Evolutionary conservation across 106 monocot species (phyloP), one percentile per base, ranked within the genome.

Genomic region (Agapanthus africanus): DNA sequence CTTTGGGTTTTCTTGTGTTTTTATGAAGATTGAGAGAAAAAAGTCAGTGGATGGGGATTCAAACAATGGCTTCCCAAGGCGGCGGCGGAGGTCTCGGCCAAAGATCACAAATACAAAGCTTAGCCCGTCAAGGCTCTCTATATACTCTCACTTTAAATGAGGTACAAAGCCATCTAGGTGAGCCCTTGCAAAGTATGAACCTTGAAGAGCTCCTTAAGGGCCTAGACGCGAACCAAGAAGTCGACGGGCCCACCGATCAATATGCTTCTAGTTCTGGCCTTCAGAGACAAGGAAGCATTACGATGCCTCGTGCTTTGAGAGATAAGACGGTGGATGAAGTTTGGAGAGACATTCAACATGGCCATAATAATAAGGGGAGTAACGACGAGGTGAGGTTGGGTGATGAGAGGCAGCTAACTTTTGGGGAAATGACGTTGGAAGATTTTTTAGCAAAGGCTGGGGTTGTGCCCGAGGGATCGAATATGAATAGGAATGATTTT

Each of bases 341-440:
- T 13, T 89, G 84, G 88, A 79, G 65, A 77, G 88, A 82, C 21
- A 85, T 89, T 63, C 88, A 90, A 69, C 70, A 78, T 33, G 78
- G 70, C 25, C 41, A 42, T 36, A 69, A 42, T 39, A 35, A 32
- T 11, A 11, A 33, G 9, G 78, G 67, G 26, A 60, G 32, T 41
- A n/a, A 65, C 8, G 39, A 37, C 8, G 32, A 59, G 18, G 46
- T 22, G 46, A 69, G 54, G 57, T 7, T 46, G 23, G 66, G 69
- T 31, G 77, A 78, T 9, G 83, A 81, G 71, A 83, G 83, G 69
- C n/a, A n/a, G n/a, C n/a, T n/a, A n/a, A 83, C 79, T 18, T 75
- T 89, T 5, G 93, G 93, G 52, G 88, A 89, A 79, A 86, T 89
- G 86, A 89, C 88, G n/a, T 73, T 93, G 26, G 93, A 93, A 74